A percentile compares a stretch with the other conserved stretches of the same genome.
These are phyloP conservation scores for Piromyces finnis DNA, from an alignment of 192 early-diverging fungal genomes.

Conservation along the genomic window DNA sequence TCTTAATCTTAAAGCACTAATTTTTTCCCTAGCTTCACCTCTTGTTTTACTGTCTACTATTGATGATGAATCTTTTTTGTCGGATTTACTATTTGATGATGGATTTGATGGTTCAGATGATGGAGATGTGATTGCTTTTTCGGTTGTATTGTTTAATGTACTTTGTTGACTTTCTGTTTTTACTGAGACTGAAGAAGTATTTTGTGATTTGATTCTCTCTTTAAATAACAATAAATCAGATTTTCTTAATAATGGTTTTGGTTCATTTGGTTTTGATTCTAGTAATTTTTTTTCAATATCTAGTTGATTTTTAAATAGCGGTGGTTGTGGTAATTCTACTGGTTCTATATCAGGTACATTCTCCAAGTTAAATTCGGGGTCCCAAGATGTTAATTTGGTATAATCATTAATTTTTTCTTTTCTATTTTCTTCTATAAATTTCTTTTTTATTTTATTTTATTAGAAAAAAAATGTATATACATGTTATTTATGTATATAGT, in stretches of 20 bases:
- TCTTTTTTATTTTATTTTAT: background rate
- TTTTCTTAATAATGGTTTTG: background rate
- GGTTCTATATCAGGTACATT: background rate
- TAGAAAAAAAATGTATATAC: no score
- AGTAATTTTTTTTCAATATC: background rate
- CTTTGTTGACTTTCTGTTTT: background rate
- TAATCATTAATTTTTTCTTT: background rate
- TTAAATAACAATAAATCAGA: background rate
- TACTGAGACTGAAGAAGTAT: no score
- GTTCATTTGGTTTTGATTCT: background rate
- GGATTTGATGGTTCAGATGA: background rate
- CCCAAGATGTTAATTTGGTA: background rate
- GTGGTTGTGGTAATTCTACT: background rate
- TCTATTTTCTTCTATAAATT: background rate
- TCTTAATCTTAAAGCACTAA: background rate
- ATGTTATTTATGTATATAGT: no score
- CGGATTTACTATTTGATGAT: background rate
- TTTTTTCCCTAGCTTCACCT: background rate
- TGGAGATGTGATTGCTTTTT: background rate
- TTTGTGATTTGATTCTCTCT: no score
- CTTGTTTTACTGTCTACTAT: background rate
- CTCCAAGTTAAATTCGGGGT: background rate
- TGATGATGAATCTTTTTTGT: background rate
- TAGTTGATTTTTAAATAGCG: background rate
- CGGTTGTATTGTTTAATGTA: background rate